Evolutionary conservation across 73 alveolate species (phyloP).

Genomic region (Uronychia binucleata): DNA sequence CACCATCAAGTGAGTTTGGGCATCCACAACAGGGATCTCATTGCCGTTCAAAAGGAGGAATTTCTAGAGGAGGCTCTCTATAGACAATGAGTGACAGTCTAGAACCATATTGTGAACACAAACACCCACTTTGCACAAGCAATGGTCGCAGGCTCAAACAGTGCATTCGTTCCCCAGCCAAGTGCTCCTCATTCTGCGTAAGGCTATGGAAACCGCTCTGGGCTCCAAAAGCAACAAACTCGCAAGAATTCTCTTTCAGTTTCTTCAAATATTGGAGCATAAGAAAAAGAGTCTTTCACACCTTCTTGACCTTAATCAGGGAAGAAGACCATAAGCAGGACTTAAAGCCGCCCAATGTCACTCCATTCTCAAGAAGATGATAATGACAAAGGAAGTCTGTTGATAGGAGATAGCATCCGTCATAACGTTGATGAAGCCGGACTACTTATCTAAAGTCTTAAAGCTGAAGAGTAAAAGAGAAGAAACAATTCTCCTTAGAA

Average conservation of each 20-base stretch:
- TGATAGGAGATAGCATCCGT: background rate
- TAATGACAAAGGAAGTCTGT: background rate
- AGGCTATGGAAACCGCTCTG: too few relatives aligned
- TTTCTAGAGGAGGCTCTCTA: background rate
- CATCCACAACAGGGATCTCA: background rate
- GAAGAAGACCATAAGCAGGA: background rate
- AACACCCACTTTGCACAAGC: background rate
- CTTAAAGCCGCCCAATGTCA: background rate
- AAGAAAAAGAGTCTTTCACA: background rate
- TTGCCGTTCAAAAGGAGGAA: background rate
- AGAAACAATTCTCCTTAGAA: background rate
- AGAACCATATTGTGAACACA: background rate
- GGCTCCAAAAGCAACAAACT: too few relatives aligned
- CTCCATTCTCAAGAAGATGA: background rate
- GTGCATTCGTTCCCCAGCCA: too few relatives aligned
- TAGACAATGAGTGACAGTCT: background rate
- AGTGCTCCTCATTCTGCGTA: too few relatives aligned
- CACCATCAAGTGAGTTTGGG: background rate
- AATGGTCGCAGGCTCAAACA: too few relatives aligned
- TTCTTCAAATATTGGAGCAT: background rate
- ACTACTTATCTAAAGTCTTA: background rate
- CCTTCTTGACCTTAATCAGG: background rate
- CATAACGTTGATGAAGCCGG: background rate
- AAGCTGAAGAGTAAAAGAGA: background rate
- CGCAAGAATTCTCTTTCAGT: background rate